Percentiles rank a stretch among this genome's conserved stretches.
Evolutionary conservation across 306 rosid genomes (phyloP).

Genomic region (Senna siamea): DNA sequence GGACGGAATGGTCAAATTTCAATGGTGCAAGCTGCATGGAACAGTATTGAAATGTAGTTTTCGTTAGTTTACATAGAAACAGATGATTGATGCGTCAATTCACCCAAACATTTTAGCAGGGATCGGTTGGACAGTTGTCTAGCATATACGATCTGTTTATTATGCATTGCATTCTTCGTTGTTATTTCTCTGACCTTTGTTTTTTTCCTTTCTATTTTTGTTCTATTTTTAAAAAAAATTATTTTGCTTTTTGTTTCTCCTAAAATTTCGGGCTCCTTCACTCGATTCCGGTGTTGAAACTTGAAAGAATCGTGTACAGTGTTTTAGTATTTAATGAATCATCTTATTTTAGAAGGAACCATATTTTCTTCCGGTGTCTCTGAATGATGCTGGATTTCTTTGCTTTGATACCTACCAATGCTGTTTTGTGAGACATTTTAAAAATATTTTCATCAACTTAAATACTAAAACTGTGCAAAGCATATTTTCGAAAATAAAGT

Average conservation of each 20-base stretch:
- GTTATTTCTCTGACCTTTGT: background rate
- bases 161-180: background rate
- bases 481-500: background rate
- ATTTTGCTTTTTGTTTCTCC: background rate
- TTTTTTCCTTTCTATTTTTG: background rate
- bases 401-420: too few species aligned
- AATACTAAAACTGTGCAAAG: background rate
- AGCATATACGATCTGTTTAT: background rate
- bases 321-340: background rate
- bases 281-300: background rate
- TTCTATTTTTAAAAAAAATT: background rate
- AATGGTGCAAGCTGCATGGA: background rate
- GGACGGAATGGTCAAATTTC: background rate
- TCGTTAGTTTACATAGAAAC: background rate
- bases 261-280: background rate
- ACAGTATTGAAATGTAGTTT: background rate
- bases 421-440: too few species aligned
- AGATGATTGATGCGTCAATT: background rate
- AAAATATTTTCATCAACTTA: too few species aligned
- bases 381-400: background rate
- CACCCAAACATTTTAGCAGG: conserved; percentile 6
- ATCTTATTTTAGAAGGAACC: background rate
- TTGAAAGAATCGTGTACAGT: too few species aligned
- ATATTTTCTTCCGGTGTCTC: background rate
- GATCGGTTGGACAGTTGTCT: conserved; percentile 10